phyloP scores from a whole-genome alignment of 345 rosid species.

The Geranium brycei region DNA sequence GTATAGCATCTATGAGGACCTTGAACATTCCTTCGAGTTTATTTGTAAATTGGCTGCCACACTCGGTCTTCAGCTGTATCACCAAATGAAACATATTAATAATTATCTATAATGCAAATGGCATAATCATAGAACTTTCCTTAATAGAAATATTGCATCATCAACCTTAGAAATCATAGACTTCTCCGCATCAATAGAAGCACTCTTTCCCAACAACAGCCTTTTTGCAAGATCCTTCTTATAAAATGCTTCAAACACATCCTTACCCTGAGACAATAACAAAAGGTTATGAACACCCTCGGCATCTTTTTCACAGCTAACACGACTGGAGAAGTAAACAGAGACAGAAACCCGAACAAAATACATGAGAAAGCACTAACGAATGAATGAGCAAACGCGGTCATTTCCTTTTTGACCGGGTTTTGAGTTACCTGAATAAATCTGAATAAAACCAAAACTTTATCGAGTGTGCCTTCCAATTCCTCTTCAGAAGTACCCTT shows the following conservation, averaged over 20 bases:
- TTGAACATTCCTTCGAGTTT: conserved; percentile 99
- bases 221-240: conserved; percentile 99
- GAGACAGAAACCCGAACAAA: too few species aligned
- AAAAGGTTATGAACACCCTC: background rate
- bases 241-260: conserved; percentile 95
- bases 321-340: too few species aligned
- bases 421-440: conserved; percentile 65
- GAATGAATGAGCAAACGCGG: background rate
- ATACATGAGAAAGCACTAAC: too few species aligned
- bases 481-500: conserved; percentile 99
- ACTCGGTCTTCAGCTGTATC: conserved; percentile 90
- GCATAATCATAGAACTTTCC: background rate
- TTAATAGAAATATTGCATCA: conserved; percentile 2
- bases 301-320: background rate
- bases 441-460: conserved; percentile 91
- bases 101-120: background rate
- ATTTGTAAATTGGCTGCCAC: conserved; percentile 97
- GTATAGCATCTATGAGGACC: conserved; percentile 28
- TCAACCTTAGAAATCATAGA: conserved; percentile 96
- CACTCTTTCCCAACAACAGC: conserved; percentile 87
- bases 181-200: conserved; percentile 97
- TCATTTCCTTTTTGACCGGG: too few species aligned
- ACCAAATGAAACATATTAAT: conserved; percentile 18
- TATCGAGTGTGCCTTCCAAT: conserved; percentile 91
- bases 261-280: conserved; percentile 59